A percentile compares a stretch with the other conserved stretches of the same genome.
Conservation (phyloP, 805 yeast genomes). For the Yarrowia sp. region DNA sequence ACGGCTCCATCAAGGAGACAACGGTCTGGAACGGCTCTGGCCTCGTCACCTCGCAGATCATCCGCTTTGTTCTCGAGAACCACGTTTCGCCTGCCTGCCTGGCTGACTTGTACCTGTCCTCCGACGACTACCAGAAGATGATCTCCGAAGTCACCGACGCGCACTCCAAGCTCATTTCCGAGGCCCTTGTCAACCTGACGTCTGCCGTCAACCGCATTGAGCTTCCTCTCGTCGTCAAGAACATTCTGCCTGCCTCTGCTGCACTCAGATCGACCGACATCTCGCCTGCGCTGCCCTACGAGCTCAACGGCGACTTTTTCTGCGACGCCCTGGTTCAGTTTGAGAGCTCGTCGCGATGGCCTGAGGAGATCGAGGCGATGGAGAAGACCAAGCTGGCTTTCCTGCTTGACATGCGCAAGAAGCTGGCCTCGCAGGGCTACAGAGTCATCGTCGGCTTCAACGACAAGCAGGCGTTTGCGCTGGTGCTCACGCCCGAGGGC, state of each 20-base stretch:
- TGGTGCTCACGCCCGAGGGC: conserved; percentile 80
- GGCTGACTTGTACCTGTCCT: conserved; percentile 9
- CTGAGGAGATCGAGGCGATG: conserved; percentile 79
- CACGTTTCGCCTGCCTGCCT: conserved; percentile 20
- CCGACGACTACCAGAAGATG: conserved; percentile 16
- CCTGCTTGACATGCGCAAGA: conserved; percentile 62
- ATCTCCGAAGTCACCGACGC: conserved; percentile 43
- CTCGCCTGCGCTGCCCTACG: conserved; percentile 76
- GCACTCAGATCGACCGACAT: conserved; percentile 73
- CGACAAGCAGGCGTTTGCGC: conserved; percentile 41
- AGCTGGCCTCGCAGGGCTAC: conserved; percentile 46
- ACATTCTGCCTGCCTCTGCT: conserved; percentile 72
- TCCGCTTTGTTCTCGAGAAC: conserved; percentile 16
- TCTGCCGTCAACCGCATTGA: conserved; percentile 52
- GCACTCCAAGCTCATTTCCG: conserved; percentile 55
- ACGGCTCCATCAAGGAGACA: conserved; percentile 86
- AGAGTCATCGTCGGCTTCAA: conserved; percentile 58
- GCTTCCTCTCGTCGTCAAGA: conserved; percentile 68
- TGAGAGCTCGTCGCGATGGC: conserved; percentile 92
- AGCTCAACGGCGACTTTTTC: conserved; percentile 43
- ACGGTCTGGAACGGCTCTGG: conserved; percentile 65
- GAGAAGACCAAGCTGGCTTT: conserved; percentile 92
- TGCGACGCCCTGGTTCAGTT: conserved; percentile 81
- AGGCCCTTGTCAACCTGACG: conserved; percentile 41
- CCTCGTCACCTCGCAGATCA: conserved; percentile 31